Evolutionary conservation across 202 grass and related monocot genomes (phyloP), one percentile per base, ranked within the genome.

Genomic region (Digitaria exilis): DNA sequence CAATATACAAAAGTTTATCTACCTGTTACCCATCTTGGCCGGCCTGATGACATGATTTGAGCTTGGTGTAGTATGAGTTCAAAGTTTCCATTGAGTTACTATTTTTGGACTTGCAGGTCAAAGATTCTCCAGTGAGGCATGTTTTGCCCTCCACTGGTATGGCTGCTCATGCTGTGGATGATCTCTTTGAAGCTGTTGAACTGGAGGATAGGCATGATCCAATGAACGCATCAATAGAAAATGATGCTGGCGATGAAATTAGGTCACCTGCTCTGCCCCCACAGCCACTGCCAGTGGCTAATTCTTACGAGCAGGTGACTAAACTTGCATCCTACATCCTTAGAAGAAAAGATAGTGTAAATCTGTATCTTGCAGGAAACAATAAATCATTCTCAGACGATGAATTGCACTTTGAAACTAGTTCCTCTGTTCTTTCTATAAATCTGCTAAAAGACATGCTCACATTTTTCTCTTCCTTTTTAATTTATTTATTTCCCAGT

Each of bases 91-190:
- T 76, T 72, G 57, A 91, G 14, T 71, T 67, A 25, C 71, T 56
- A 65, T 71, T 80, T 86, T 60, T 35, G 41, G 76, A 91, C 16
- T 82, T 74, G 37, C 89, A 94, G 92, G 87, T 64, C 24, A 94
- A 90, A 82, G 75, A 71, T 86, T 92, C 85, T 86, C 84, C 88
- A 43, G 50, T 64, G 19, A 89, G 76, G 39, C 81, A 90, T 60
- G 46, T 65, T 76, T 84, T 94, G 65, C 92, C 89, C 29, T 86
- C 90, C 21, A 94, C 92, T 31, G 85, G 92, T 68, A 92, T 94
- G 87, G 82, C 89, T 79, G 87, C 89, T 66, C 82, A 89, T 90
- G 89, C 89, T 51, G 34, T 85, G 60, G 88, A 94, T 81, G 92
- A 94, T 83, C 76, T 87, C 18, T 59, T 81, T 15, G 87, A 92